Base-by-base conservation (phyloP, 208 protist species). In the Herpetomonas tarakana region DNA sequence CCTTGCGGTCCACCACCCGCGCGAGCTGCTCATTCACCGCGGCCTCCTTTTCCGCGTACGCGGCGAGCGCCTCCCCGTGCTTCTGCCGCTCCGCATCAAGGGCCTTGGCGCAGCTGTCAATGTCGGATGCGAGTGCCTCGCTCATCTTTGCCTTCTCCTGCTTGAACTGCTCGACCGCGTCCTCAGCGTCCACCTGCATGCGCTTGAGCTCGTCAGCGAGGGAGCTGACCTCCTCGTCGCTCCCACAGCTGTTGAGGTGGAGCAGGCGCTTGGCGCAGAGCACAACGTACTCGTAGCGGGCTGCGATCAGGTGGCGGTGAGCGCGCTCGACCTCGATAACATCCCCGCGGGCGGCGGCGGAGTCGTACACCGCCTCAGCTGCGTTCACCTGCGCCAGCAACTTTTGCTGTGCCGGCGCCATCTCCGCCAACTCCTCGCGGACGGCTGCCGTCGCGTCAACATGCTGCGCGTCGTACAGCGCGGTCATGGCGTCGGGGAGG, bases 271-370 rank as follows among this genome's bases (percentile, higher is more conserved):
- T 76, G 24, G 78, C 82, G 65, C 65, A 73, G 35, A 78, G 68
- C 24, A 79, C 77, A 22, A 83, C 58, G 49, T 76, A 69, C 59
- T 93, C 86, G 64, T 93, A 93, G 54, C 77, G 78, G 6, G 81
- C 86, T 19, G 82, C 76, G 59, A 93, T 93, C 16, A 90, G 74
- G 52, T 86, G 74, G 24, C 83, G 79, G 57, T 93, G 86, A 0
- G 80, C 68, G 2, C 78, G 77, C 71, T 93, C 83, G 39, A 91
- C 66, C 39, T 88, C 81, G 11, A 88, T 70, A 38, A 93, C 78
- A 62, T 93, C 83, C 26, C 78, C 76, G 4, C 65, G 68, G 14
- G 49, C 52, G 16, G 72, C 46, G 19, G 86, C 83, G 9, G 68
- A 52, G 25, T 86, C 69, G 68, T 82, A 80, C 14, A 64, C 61